Evolutionary conservation across 148 eudicot species (phyloP).

Genomic region (Persicaria maculosa): DNA sequence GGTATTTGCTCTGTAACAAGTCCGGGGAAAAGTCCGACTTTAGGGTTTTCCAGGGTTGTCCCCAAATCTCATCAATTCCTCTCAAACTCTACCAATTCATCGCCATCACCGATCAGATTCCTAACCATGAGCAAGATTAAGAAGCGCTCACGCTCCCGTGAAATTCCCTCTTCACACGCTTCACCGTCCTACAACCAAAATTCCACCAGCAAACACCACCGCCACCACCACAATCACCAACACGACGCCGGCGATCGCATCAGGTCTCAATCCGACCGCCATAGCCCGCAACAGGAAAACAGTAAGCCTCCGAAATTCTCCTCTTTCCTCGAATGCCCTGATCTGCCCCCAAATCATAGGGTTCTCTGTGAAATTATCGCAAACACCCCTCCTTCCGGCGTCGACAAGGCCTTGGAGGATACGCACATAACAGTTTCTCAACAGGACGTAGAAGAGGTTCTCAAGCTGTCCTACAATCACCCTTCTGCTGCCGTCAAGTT

Average conservation of each 20-base stretch:
- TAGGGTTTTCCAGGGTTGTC: not conserved
- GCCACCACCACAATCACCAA: slow-evolving; percentile 15
- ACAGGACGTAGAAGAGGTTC: slow-evolving; percentile 59
- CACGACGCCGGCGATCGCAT: not conserved
- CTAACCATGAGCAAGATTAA: slow-evolving; percentile 18
- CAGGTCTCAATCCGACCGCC: slow-evolving; percentile 9
- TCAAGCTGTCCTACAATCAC: slow-evolving; percentile 40
- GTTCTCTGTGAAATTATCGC: slow-evolving; percentile 60
- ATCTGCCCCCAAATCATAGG: slow-evolving; percentile 40
- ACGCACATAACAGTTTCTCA: slow-evolving; percentile 30
- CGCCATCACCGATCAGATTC: not conserved
- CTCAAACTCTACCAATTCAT: not conserved
- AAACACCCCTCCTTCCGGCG: slow-evolving; percentile 25
- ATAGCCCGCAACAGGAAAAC: not conserved
- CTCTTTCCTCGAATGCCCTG: slow-evolving; percentile 43
- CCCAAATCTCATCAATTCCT: not conserved
- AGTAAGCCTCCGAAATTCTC: slow-evolving; percentile 38
- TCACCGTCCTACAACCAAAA: not conserved
- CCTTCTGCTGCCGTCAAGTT: slow-evolving; percentile 65
- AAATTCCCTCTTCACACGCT: slow-evolving; percentile 26
- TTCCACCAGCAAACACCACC: slow-evolving; percentile 22
- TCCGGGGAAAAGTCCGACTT: too few species aligned
- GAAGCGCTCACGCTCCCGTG: slow-evolving; percentile 23
- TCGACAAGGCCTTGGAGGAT: slow-evolving; percentile 50
- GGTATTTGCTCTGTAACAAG: too few species aligned